These are phyloP conservation scores for Triadica sebifera DNA, from an alignment of 345 rosid species.

Conservation along the genomic window DNA sequence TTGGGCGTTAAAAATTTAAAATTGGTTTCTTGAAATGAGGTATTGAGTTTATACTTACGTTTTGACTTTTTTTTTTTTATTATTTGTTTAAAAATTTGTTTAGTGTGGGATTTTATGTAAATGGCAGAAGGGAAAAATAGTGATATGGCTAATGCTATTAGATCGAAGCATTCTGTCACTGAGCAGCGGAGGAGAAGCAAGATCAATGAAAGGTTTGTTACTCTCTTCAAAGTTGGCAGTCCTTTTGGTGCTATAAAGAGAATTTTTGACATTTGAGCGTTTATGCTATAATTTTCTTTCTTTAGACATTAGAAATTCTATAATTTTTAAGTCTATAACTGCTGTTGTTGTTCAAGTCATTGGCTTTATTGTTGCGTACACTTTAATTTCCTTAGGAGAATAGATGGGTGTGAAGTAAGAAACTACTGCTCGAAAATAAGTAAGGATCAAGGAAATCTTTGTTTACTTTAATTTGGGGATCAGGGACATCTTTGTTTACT, in stretches of 20 bases:
- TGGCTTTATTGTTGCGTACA: neutral
- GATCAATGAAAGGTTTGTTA: slow-evolving; percentile 81
- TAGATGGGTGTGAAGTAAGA: neutral
- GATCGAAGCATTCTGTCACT: slow-evolving; percentile 94
- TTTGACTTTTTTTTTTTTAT: neutral
- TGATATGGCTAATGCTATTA: slow-evolving; percentile 69
- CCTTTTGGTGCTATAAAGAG: neutral
- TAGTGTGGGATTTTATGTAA: slow-evolving; percentile 19
- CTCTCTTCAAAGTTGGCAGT: slow-evolving; percentile 1
- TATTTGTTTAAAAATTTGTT: neutral
- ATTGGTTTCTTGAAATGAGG: neutral
- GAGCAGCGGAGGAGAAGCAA: slow-evolving; percentile 96
- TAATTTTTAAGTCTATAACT: neutral
- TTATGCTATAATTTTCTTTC: neutral
- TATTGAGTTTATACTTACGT: no score
- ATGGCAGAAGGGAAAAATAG: slow-evolving; percentile 62
- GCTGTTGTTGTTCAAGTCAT: slow-evolving; percentile 2
- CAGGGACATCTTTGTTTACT: neutral
- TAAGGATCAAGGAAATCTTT: no score
- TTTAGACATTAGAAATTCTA: neutral
- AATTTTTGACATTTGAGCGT: neutral
- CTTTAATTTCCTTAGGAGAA: neutral
- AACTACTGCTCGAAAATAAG: no score
- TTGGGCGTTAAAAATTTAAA: neutral
- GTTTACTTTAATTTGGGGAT: no score